These are phyloP conservation scores for Cutaneotrichosporon sp. DNA, from an alignment of 1,284 basidiomycete genomes.

Conservation along the genomic window DNA sequence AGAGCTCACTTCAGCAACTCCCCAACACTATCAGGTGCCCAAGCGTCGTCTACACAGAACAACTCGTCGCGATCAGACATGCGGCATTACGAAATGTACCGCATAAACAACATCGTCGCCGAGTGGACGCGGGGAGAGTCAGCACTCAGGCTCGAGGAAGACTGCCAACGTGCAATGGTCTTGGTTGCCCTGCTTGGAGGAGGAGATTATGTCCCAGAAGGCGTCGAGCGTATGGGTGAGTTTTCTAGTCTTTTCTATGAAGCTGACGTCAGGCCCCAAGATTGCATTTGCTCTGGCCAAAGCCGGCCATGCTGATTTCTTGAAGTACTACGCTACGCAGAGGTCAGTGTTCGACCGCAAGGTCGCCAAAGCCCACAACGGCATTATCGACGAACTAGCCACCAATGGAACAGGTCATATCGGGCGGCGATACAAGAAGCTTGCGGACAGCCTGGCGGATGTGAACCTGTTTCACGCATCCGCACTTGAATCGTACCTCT, in stretches of 20 bases:
- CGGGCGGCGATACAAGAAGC: conserved; percentile 54
- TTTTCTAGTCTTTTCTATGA: neutral
- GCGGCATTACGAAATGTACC: conserved; percentile 66
- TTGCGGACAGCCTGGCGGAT: conserved; percentile 54
- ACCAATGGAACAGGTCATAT: conserved; percentile 64
- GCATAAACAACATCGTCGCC: conserved; percentile 52
- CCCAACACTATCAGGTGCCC: conserved; percentile 60
- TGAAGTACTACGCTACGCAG: conserved; percentile 57
- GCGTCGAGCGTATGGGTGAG: conserved; percentile 36
- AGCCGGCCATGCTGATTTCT: conserved; percentile 52
- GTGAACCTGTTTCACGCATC: conserved; percentile 58
- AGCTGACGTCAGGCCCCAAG: conserved; percentile 33
- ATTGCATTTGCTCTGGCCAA: conserved; percentile 51
- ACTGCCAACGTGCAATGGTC: conserved; percentile 68
- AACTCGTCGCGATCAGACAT: conserved; percentile 47
- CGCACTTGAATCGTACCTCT: conserved; percentile 66
- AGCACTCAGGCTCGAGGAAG: conserved; percentile 38
- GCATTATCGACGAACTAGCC: conserved; percentile 62
- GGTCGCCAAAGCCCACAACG: conserved; percentile 57
- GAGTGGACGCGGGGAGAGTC: conserved; percentile 26
- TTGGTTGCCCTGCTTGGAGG: conserved; percentile 80
- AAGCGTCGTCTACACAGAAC: conserved; percentile 13
- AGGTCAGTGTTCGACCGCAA: conserved; percentile 14
- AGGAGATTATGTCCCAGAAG: conserved; percentile 76
- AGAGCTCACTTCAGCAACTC: conserved; percentile 57